These are phyloP conservation scores for Russula vinacea DNA, from an alignment of 768 basidiomycete genomes.

Conservation along the genomic window DNA sequence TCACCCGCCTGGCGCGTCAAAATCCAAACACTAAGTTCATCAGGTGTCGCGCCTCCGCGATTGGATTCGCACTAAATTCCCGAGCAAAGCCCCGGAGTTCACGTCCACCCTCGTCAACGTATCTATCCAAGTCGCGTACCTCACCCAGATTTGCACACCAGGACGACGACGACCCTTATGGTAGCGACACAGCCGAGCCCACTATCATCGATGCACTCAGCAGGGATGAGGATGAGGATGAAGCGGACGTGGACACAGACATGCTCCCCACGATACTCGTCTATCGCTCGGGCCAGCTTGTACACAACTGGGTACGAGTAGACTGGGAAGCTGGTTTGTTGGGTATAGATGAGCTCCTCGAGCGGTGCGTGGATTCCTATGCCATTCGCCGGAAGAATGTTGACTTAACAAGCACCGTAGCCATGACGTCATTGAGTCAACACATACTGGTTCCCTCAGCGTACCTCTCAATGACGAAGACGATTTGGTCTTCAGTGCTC, in stretches of 20 bases:
- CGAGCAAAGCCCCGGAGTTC: conserved; percentile 18
- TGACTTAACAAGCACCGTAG: conserved; percentile 1
- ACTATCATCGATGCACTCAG: conserved; percentile 34
- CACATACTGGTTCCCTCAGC: neutral
- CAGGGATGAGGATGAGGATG: conserved; percentile 42
- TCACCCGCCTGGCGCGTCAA: conserved; percentile 64
- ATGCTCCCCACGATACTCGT: conserved; percentile 77
- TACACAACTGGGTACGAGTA: conserved; percentile 85
- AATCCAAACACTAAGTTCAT: conserved; percentile 76
- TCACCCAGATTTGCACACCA: conserved; percentile 33
- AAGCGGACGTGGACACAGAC: conserved; percentile 70
- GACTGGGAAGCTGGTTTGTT: conserved; percentile 76
- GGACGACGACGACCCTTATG: conserved; percentile 51
- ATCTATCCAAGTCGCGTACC: conserved; percentile 23
- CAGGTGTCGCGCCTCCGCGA: conserved; percentile 68
- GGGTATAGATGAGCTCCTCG: conserved; percentile 66
- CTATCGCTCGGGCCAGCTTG: conserved; percentile 75
- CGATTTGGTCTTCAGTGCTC: conserved; percentile 23
- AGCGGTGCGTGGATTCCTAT: conserved; percentile 45
- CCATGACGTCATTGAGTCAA: conserved; percentile 22
- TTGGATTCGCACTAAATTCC: conserved; percentile 61
- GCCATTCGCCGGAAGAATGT: neutral
- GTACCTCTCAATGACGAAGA: conserved; percentile 28
- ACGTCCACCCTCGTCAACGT: conserved; percentile 25
- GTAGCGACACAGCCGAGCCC: conserved; percentile 38